Evolutionary conservation across 495 filamentous ascomycete species (phyloP).

Genomic region (Trichocladium uniseriatum): DNA sequence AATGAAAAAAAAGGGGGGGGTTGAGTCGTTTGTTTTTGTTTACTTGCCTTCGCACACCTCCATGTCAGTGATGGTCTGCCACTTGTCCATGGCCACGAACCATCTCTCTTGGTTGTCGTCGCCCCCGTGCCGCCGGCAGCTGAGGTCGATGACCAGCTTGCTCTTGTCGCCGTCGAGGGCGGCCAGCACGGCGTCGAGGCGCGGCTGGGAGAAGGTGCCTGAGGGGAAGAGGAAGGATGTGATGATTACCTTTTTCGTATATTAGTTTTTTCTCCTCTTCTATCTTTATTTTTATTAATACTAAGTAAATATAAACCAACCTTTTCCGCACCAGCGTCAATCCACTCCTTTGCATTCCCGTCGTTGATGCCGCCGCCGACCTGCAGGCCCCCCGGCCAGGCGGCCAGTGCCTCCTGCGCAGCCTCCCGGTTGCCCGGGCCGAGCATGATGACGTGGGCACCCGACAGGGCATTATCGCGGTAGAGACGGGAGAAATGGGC

Average conservation of each 20-base stretch:
- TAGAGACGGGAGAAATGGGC: slow-evolving; percentile 74
- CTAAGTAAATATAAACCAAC: no score
- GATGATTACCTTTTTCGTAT: slow-evolving; percentile 68
- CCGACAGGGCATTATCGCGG: slow-evolving; percentile 56
- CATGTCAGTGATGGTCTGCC: slow-evolving; percentile 95
- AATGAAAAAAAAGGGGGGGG: background rate
- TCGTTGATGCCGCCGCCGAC: slow-evolving; percentile 87
- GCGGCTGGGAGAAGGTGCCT: slow-evolving; percentile 63
- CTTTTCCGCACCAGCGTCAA: slow-evolving; percentile 82
- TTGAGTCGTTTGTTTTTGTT: background rate
- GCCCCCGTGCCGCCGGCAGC: slow-evolving; percentile 64
- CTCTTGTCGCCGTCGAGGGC: slow-evolving; percentile 62
- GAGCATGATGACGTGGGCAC: slow-evolving; percentile 93
- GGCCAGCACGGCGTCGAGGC: slow-evolving; percentile 60
- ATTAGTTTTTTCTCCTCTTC: no score
- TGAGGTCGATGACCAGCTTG: slow-evolving; percentile 90
- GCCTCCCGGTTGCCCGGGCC: slow-evolving; percentile 78
- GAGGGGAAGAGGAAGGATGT: slow-evolving; percentile 70
- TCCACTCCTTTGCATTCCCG: slow-evolving; percentile 75
- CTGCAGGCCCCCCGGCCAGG: slow-evolving; percentile 72
- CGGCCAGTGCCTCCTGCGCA: slow-evolving; percentile 60
- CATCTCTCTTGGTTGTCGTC: slow-evolving; percentile 59
- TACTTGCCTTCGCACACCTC: slow-evolving; percentile 70
- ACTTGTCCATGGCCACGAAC: slow-evolving; percentile 97
- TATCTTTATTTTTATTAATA: no score